Conservation (phyloP, 2,329 filamentous ascomycete species). For the Calonectria pauciramosa region DNA sequence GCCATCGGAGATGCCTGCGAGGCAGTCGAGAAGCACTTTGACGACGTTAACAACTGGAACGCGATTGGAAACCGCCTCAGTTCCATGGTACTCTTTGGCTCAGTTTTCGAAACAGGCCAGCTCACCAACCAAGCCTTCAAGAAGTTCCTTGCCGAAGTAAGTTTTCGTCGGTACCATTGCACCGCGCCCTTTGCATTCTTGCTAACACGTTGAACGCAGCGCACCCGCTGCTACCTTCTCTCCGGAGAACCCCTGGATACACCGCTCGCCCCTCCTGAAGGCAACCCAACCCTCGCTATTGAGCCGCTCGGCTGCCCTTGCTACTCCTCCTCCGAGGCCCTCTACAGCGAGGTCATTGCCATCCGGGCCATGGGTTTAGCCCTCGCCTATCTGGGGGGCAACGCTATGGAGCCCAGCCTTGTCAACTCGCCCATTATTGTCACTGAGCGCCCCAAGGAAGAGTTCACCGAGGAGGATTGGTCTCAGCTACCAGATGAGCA, state of each 20-base stretch:
- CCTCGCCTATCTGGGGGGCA: slow-evolving; percentile 72
- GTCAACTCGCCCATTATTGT: slow-evolving; percentile 56
- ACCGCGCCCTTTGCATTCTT: slow-evolving; percentile 12
- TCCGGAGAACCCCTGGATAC: slow-evolving; percentile 65
- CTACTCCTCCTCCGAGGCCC: slow-evolving; percentile 75
- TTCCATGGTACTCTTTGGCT: slow-evolving; percentile 65
- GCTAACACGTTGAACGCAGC: slow-evolving; percentile 52
- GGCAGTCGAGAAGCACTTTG: slow-evolving; percentile 69
- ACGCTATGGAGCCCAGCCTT: slow-evolving; percentile 58
- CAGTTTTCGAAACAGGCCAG: slow-evolving; percentile 55
- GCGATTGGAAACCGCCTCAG: slow-evolving; percentile 59
- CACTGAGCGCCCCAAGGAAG: slow-evolving; percentile 34
- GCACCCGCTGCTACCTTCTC: slow-evolving; percentile 72
- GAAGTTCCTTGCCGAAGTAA: slow-evolving; percentile 65
- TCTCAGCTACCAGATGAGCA: slow-evolving; percentile 45
- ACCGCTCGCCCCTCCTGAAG: slow-evolving; percentile 66
- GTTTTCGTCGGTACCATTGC: slow-evolving; percentile 31
- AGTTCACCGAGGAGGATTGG: slow-evolving; percentile 49
- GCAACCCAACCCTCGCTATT: slow-evolving; percentile 59
- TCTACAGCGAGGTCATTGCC: slow-evolving; percentile 74
- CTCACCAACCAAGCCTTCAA: slow-evolving; percentile 61
- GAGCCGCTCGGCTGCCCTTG: slow-evolving; percentile 72
- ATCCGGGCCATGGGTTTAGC: slow-evolving; percentile 66
- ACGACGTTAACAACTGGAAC: slow-evolving; percentile 65
- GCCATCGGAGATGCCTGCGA: slow-evolving; percentile 78